Evolutionary conservation across 169 alveolate species (phyloP).

Genomic region (Plasmodium chabaudi): DNA sequence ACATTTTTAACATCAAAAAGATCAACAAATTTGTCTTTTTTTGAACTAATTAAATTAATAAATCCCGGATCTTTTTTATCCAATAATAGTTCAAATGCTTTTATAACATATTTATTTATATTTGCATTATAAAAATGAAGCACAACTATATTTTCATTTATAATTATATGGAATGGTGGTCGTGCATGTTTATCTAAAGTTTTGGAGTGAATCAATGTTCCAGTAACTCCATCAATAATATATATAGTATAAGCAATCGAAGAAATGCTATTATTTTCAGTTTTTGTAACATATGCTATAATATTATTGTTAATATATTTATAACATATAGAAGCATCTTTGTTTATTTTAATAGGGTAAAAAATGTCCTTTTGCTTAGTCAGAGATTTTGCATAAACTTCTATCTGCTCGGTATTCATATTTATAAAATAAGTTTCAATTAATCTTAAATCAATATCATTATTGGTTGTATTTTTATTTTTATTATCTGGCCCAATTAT

Average conservation of each 20-base stretch:
- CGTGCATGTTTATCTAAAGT: constrained; percentile 36
- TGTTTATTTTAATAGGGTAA: constrained; percentile 70
- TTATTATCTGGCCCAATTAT: background rate
- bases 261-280: background rate
- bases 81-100: constrained; percentile 43
- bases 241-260: constrained; percentile 30
- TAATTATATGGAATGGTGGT: constrained; percentile 65
- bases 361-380: constrained; percentile 54
- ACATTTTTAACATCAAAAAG: constrained; percentile 55
- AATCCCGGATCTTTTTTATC: constrained; percentile 74
- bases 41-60: constrained; percentile 50
- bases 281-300: constrained; percentile 49
- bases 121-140: constrained; percentile 37
- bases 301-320: constrained; percentile 68
- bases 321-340: constrained; percentile 74
- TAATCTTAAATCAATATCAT: background rate
- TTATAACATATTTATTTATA: constrained; percentile 47
- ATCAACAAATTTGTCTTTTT: constrained; percentile 66
- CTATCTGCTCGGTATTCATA: constrained; percentile 33
- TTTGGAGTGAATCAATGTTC: constrained; percentile 36
- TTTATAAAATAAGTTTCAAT: constrained; percentile 53
- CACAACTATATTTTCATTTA: constrained; percentile 61
- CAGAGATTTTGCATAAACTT: constrained; percentile 38
- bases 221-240: constrained; percentile 64
- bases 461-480: background rate